Evolutionary conservation across 1,139 yeast genomes (phyloP).

Genomic region (Arxiozyma slooffiae): DNA sequence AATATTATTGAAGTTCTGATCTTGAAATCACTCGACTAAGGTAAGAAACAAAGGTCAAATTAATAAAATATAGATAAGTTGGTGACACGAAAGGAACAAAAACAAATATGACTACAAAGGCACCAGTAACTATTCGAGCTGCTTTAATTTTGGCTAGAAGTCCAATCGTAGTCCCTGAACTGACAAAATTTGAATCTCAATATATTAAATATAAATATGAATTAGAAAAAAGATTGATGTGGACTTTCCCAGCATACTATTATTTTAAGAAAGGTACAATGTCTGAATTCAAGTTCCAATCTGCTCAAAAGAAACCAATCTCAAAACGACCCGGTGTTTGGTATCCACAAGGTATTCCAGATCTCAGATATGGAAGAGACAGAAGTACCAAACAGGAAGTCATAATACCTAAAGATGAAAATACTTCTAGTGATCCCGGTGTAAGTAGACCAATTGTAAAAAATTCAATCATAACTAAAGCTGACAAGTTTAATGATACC

Average conservation of each 20-base stretch:
- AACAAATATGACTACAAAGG: neutral
- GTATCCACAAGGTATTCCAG: conserved; percentile 78
- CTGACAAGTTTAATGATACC: conserved; percentile 55
- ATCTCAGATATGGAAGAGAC: conserved; percentile 79
- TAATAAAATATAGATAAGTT: too few relatives aligned
- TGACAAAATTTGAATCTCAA: conserved; percentile 59
- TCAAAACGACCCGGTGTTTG: conserved; percentile 64
- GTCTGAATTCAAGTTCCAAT: conserved; percentile 70
- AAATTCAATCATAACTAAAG: conserved; percentile 64
- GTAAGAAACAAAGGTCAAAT: neutral
- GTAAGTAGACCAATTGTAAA: conserved; percentile 61
- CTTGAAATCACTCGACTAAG: too few relatives aligned
- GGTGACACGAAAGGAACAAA: too few relatives aligned
- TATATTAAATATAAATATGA: conserved; percentile 80
- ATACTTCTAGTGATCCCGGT: conserved; percentile 15
- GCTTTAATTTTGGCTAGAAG: conserved; percentile 65
- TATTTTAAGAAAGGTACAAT: conserved; percentile 86
- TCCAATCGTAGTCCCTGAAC: conserved; percentile 76
- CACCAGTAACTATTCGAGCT: conserved; percentile 26
- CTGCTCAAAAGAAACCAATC: conserved; percentile 68
- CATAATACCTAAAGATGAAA: conserved; percentile 46
- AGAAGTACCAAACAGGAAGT: conserved; percentile 73
- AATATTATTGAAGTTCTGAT: neutral
- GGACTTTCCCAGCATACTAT: conserved; percentile 94
- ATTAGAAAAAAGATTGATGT: conserved; percentile 82